These are phyloP conservation scores for Amphirosellinia nigrospora DNA, from an alignment of 495 filamentous ascomycete species.

Conservation along the genomic window DNA sequence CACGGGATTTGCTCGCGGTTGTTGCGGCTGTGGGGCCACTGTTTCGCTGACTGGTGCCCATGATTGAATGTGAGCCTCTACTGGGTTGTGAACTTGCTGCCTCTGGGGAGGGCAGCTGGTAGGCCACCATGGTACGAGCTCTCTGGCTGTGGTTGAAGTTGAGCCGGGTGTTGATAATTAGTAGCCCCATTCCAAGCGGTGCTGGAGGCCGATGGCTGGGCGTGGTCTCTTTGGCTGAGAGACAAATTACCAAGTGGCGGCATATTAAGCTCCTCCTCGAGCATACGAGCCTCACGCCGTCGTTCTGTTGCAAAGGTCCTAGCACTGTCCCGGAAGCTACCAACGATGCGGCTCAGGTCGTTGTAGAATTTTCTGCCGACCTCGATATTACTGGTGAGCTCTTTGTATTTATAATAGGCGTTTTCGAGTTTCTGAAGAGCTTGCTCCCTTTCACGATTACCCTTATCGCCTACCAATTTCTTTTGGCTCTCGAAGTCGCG, in stretches of 20 bases:
- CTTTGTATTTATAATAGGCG: constrained; percentile 93
- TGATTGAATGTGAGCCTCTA: constrained; percentile 56
- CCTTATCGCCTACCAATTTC: constrained; percentile 73
- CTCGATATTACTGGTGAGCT: constrained; percentile 87
- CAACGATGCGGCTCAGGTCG: constrained; percentile 85
- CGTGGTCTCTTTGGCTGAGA: constrained; percentile 35
- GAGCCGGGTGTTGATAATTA: constrained; percentile 31
- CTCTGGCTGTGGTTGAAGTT: constrained; percentile 25
- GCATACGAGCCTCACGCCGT: constrained; percentile 75
- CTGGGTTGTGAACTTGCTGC: constrained; percentile 43
- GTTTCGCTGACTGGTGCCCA: constrained; percentile 48
- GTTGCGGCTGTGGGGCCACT: constrained; percentile 58
- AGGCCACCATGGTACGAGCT: constrained; percentile 34
- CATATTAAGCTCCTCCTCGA: constrained; percentile 68
- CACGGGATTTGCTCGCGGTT: constrained; percentile 55
- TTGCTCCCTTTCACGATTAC: constrained; percentile 78
- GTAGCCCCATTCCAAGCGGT: constrained; percentile 31
- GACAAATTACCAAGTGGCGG: constrained; percentile 54
- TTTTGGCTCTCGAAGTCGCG: constrained; percentile 70
- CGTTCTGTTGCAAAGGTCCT: constrained; percentile 80
- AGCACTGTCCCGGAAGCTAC: constrained; percentile 72
- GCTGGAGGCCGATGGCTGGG: constrained; percentile 24
- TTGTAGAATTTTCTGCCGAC: constrained; percentile 96
- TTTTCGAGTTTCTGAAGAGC: constrained; percentile 90
- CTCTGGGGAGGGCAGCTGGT: constrained; percentile 42